Evolutionary conservation across 139 green algal species (phyloP).

Genomic region (Closterium sp.): DNA sequence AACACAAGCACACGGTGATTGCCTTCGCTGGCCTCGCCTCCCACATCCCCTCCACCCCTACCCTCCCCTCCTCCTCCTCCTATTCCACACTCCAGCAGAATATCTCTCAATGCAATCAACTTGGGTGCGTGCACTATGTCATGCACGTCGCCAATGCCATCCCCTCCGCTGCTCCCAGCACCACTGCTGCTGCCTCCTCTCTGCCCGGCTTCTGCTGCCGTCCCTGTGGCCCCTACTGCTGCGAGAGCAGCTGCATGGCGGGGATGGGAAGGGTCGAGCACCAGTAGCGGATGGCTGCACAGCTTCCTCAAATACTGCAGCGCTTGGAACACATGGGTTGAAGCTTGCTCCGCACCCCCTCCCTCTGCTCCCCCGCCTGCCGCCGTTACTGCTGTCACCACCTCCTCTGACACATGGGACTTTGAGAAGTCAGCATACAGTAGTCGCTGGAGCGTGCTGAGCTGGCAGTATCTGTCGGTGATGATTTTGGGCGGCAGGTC

Average conservation of each 20-base stretch:
- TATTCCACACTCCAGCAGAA: constrained; percentile 83
- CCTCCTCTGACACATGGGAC: constrained; percentile 21
- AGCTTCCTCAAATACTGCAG: constrained; percentile 87
- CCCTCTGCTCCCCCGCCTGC: background rate
- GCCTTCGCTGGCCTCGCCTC: background rate
- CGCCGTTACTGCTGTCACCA: constrained; percentile 17
- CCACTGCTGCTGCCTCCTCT: background rate
- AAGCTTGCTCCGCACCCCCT: constrained; percentile 40
- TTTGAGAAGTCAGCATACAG: constrained; percentile 71
- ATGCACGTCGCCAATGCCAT: constrained; percentile 33
- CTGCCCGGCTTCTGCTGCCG: background rate
- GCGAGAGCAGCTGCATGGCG: constrained; percentile 59
- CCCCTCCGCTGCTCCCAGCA: background rate
- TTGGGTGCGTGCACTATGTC: constrained; percentile 80
- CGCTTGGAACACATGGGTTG: constrained; percentile 60
- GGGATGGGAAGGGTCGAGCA: constrained; percentile 67
- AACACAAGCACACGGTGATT: constrained; percentile 92
- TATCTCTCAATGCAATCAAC: constrained; percentile 81
- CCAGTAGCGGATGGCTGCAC: constrained; percentile 90
- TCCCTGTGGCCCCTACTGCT: background rate
- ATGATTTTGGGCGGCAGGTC: constrained; percentile 97
- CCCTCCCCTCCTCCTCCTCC: constrained; percentile 28
- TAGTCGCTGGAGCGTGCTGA: constrained; percentile 73
- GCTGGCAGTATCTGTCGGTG: constrained; percentile 80
- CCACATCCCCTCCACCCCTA: background rate